A percentile compares a stretch with the other conserved stretches of the same genome.
Conservation (phyloP, 2,329 filamentous ascomycete genomes). For the Xylaria digitata region DNA sequence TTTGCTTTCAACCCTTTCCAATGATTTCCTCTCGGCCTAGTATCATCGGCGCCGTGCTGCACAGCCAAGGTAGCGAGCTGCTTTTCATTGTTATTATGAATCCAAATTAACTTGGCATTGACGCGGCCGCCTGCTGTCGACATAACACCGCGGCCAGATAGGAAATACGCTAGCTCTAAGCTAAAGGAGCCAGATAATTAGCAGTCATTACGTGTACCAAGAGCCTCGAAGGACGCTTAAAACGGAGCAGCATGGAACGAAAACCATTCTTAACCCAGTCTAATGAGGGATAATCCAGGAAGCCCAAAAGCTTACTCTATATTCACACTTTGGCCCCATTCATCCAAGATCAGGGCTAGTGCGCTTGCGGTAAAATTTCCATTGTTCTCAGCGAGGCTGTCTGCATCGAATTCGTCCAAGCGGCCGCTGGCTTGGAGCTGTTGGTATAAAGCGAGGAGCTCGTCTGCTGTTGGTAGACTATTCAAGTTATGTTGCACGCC, state of each 20-base stretch:
- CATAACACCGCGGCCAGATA: not conserved
- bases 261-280: not conserved
- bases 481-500: slow-evolving; percentile 12
- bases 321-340: not conserved
- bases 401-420: not conserved
- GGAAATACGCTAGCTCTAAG: slow-evolving; percentile 14
- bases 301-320: slow-evolving; percentile 19
- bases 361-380: no score
- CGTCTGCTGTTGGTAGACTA: slow-evolving; percentile 4
- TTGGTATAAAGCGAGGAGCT: slow-evolving; percentile 1
- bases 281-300: not conserved
- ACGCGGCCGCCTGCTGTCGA: not conserved
- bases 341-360: slow-evolving; percentile 5
- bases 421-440: not conserved
- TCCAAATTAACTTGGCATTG: slow-evolving; percentile 25
- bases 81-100: slow-evolving; percentile 31
- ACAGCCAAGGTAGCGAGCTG: no score
- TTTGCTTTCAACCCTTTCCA: no score
- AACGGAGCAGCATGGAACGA: not conserved
- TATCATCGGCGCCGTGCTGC: no score
- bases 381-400: no score
- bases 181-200: slow-evolving; percentile 8
- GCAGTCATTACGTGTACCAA: not conserved
- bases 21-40: no score
- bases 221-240: not conserved